These are phyloP conservation scores for Metschnikowia santaceciliae DNA, from an alignment of 805 yeast species.

Conservation along the genomic window DNA sequence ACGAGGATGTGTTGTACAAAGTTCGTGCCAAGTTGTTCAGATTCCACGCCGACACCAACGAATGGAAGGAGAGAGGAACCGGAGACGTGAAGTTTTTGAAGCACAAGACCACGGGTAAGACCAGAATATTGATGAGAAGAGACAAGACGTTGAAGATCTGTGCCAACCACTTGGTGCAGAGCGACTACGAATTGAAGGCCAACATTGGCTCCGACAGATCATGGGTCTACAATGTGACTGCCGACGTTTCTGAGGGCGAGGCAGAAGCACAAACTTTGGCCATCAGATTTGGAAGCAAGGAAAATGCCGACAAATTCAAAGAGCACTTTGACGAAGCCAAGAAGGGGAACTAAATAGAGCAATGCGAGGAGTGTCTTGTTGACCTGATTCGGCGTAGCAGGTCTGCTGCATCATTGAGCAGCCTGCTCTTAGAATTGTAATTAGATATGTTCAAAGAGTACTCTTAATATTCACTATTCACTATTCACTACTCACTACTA, in stretches of 20 bases:
- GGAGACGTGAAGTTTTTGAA: conserved; percentile 95
- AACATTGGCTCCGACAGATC: conserved; percentile 97
- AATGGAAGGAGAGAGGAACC: conserved; percentile 99
- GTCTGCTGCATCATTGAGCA: not conserved
- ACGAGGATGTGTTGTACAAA: conserved; percentile 78
- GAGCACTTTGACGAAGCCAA: conserved; percentile 87
- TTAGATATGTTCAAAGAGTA: no score
- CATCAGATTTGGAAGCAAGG: conserved; percentile 87
- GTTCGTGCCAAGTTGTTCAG: conserved; percentile 94
- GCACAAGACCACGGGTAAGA: conserved; percentile 78
- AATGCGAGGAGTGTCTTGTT: not conserved
- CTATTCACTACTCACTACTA: no score
- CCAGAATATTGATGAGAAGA: conserved; percentile 96
- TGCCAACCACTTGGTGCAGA: conserved; percentile 88
- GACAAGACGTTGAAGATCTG: conserved; percentile 97
- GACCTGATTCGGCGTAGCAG: not conserved
- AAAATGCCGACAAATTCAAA: conserved; percentile 93
- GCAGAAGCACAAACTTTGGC: conserved; percentile 97
- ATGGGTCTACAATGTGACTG: conserved; percentile 95
- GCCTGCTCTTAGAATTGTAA: no score
- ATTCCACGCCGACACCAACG: conserved; percentile 77
- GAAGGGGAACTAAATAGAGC: conserved; percentile 17
- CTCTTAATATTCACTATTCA: no score
- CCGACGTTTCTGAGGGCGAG: conserved; percentile 92
- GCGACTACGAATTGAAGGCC: conserved; percentile 80